Evolutionary conservation across 768 basidiomycete genomes (phyloP), one percentile per base, ranked within the genome.

Genomic region (Xanthoconium purpureum): DNA sequence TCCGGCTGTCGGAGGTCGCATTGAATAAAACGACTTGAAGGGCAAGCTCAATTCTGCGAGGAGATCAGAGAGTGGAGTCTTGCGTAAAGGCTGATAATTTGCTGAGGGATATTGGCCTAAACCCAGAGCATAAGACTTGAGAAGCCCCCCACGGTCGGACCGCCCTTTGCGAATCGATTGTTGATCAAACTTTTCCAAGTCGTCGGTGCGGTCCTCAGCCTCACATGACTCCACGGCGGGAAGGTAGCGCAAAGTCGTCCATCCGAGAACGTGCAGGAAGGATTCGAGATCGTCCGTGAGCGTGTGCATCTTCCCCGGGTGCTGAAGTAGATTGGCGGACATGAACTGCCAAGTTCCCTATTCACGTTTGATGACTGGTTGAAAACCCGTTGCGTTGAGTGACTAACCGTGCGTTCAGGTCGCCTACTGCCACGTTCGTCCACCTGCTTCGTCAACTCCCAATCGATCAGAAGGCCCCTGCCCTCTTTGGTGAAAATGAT

Each of bases 211-310:
- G 13, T 30, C 3, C 12, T 6, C 2, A n/a, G 20, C 10, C 3
- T 2, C 12, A n/a, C 46, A 53, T 1, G 24, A 3, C 2, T 37
- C 28, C 4, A 2, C 8, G 14, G 52, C 29, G 17, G 45, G 52
- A 24, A 47, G 17, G 11, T 39, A 39, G 5, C 52, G 45, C 14
- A 53, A 5, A 1, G 15, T 54, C 15, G 5, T 57, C 55, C 59
- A 51, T 12, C 12, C 50, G 0, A 59, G 36, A 18, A 58, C 52
- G 43, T 66, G 57, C 37, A 63, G n/a, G 50, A 74, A 72, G 0
- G 74, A 73, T 50, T 74, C 70, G 9, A 74, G 47, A 44, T 75
- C 71, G 29, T 73, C 71, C 24, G 62, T 50, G n/a, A 71, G 54
- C 1, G 30, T 46, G 20, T 72, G 71, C 7, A 42, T 28, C 30